These are phyloP conservation scores for Penstemon eatonii DNA, from an alignment of 257 asterid genomes.

Conservation along the genomic window DNA sequence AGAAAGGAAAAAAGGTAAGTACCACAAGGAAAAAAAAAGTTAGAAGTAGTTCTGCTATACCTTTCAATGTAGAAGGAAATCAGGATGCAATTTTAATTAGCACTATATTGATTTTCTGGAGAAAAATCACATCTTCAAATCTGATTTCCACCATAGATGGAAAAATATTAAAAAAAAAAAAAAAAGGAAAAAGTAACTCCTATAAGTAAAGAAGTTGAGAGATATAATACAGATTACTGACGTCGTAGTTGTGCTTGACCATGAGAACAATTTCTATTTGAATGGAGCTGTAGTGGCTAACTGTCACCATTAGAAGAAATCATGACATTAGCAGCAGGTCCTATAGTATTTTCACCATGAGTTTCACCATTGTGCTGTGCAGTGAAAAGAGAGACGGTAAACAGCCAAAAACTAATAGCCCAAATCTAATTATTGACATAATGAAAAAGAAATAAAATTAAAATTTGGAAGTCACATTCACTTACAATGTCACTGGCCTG, in stretches of 20 bases:
- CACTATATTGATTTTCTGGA: constrained; percentile 15
- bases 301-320: constrained; percentile 46
- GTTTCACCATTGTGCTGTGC: constrained; percentile 56
- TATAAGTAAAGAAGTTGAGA: constrained; percentile 28
- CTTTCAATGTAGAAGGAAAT: too few relatives aligned
- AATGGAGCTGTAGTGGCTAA: constrained; percentile 30
- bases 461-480: neutral
- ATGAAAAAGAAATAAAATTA: neutral
- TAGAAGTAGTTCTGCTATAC: too few relatives aligned
- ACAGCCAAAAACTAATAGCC: neutral
- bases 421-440: neutral
- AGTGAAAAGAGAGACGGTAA: constrained; percentile 16
- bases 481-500: constrained; percentile 54
- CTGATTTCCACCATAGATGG: neutral
- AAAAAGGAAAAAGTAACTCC: neutral
- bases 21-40: too few relatives aligned
- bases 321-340: constrained; percentile 43
- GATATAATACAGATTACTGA: constrained; percentile 27
- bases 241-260: neutral
- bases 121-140: constrained; percentile 18
- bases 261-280: constrained; percentile 21
- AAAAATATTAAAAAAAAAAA: neutral
- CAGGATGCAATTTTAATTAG: too few relatives aligned
- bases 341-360: constrained; percentile 40
- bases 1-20: too few relatives aligned